phyloP scores from a whole-genome alignment of 2,329 filamentous ascomycete species.

The Fusarium pseudoanthophilum region DNA sequence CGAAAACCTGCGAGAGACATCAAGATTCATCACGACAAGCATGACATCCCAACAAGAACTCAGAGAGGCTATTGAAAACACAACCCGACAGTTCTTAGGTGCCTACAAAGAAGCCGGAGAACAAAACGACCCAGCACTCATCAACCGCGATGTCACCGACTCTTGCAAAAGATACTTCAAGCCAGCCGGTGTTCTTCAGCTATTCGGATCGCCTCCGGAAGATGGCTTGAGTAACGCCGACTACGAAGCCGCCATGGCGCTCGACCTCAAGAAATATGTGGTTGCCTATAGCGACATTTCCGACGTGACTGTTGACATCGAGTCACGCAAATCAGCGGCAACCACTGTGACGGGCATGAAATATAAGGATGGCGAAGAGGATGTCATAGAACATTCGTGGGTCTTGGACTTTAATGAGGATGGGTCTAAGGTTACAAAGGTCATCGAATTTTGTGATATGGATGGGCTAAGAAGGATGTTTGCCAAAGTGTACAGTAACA shows the following conservation, averaged over 20 bases:
- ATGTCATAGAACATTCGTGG: slow-evolving; percentile 22
- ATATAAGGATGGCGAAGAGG: slow-evolving; percentile 3
- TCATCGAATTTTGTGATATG: slow-evolving; percentile 31
- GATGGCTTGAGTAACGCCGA: not conserved
- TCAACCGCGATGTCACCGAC: slow-evolving; percentile 24
- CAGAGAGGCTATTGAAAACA: slow-evolving; percentile 5
- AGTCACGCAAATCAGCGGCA: slow-evolving; percentile 1
- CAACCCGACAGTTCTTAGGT: not conserved
- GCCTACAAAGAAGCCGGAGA: slow-evolving; percentile 16
- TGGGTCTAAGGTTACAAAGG: slow-evolving; percentile 14
- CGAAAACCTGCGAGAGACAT: accelerated
- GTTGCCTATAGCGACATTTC: not conserved
- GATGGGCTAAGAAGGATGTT: slow-evolving; percentile 11
- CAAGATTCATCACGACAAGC: accelerated
- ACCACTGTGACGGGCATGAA: slow-evolving; percentile 5
- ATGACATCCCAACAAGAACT: not conserved
- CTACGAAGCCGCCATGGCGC: slow-evolving; percentile 12
- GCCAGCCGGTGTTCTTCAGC: not conserved
- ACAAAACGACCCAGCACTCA: slow-evolving; percentile 16
- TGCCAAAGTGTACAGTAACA: not conserved
- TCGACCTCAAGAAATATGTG: slow-evolving; percentile 1
- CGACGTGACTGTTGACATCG: slow-evolving; percentile 12
- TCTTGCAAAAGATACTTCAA: slow-evolving; percentile 19
- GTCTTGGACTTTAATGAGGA: slow-evolving; percentile 13
- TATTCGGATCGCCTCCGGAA: not conserved